phyloP scores from a whole-genome alignment of 805 yeast species.

The Alloascoidea africana region DNA sequence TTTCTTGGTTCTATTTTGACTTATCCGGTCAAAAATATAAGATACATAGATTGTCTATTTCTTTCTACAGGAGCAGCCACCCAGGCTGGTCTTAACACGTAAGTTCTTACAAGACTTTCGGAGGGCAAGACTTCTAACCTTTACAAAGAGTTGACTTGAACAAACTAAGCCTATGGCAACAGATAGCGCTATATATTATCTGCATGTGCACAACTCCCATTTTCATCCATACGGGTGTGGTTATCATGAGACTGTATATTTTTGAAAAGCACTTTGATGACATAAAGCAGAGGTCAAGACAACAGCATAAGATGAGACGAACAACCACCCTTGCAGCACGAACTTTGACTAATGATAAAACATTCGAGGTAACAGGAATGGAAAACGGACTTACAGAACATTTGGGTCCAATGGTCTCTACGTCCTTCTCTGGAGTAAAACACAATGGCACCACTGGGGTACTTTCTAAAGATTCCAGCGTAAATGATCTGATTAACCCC shows the following conservation, averaged over 20 bases:
- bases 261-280: slow-evolving; percentile 68
- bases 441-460: background rate
- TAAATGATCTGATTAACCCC: background rate
- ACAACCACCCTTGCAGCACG: slow-evolving; percentile 47
- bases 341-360: slow-evolving; percentile 10
- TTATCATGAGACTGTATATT: slow-evolving; percentile 59
- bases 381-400: no score
- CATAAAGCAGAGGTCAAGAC: slow-evolving; percentile 49
- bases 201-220: slow-evolving; percentile 60
- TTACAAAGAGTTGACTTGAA: slow-evolving; percentile 32
- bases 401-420: no score
- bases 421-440: background rate
- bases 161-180: slow-evolving; percentile 44
- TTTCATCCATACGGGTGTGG: slow-evolving; percentile 54
- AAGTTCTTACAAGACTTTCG: slow-evolving; percentile 1
- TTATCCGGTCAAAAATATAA: slow-evolving; percentile 38
- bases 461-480: background rate
- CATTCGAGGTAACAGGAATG: slow-evolving; percentile 4
- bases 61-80: slow-evolving; percentile 53
- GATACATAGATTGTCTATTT: slow-evolving; percentile 52
- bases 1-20: slow-evolving; percentile 47
- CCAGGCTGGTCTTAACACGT: slow-evolving; percentile 68
- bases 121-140: background rate
- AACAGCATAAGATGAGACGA: slow-evolving; percentile 57
- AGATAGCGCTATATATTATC: slow-evolving; percentile 39